Evolutionary conservation across 2,329 filamentous ascomycete genomes (phyloP), one percentile per base, ranked within the genome.

Genomic region (Apiospora malaysiana): DNA sequence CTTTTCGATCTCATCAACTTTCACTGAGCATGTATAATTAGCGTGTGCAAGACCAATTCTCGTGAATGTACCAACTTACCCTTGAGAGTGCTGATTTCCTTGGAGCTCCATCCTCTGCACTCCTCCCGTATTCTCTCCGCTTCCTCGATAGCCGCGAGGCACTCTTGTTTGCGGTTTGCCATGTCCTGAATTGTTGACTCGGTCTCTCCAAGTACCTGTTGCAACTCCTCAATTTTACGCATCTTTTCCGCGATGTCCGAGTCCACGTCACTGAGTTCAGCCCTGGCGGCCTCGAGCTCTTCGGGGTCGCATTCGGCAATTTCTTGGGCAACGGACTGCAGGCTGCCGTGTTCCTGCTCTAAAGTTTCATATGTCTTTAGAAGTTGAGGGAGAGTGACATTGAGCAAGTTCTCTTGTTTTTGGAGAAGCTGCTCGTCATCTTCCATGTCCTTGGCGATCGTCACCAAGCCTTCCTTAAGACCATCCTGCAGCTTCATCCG

Each of bases 61-160:
- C 9, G 32, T 12, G 56, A 10, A 4, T 12, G 7, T 45, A 23
- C n/a, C 27, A 27, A 77, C 84, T 79, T 86, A 93, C 93, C 88
- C 87, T 95, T 94, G n/a, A 97, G 85, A 49, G 85, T 84, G 73
- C 88, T 88, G 73, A 98, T 93, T 81, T 98, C 96, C 40, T 88
- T 91, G 69, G 91, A 89, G 70, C 92, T 95, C 92, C 95, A 98
- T 49, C 95, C 95, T 69, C 95, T 90, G 79, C 93, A 97, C 77
- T 97, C 93, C 79, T 98, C 94, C 73, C 93, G 89, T 37, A 97
- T 86, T 74, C 90, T 91, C 80, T 98, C 94, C 0, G 95, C 93
- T 76, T 94, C 91, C 71, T 90, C 88, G 71, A 97, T 98, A 66
- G 96, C 93, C 40, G 89, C 87, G 42, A 92, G 77, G 74, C 88